A percentile compares a stretch with the other conserved stretches of the same genome.
Conservation (phyloP, 192 early-diverging fungal genomes). For the Coemansia sp. region DNA sequence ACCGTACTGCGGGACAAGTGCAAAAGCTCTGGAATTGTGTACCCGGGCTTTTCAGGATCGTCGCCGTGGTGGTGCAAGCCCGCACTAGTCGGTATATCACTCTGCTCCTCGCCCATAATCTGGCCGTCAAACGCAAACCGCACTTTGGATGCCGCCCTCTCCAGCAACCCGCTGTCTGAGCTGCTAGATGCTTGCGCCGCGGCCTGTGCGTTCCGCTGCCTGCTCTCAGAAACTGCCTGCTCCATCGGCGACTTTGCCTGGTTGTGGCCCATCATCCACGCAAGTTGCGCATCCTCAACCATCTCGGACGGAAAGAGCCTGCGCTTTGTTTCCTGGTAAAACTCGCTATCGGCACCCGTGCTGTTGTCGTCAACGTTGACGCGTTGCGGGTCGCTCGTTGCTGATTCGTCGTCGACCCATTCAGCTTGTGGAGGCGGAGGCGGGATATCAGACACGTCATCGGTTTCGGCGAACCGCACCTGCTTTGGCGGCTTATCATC, state of each 20-base stretch:
- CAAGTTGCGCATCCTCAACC: conserved; percentile 55
- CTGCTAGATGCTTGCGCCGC: neutral
- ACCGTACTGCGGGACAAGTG: conserved; percentile 79
- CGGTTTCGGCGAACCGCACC: conserved; percentile 30
- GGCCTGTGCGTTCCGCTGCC: conserved; percentile 10
- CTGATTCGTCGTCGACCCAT: conserved; percentile 22
- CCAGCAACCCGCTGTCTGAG: conserved; percentile 13
- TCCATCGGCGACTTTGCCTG: conserved; percentile 51
- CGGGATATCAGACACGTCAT: neutral
- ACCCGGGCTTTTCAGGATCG: conserved; percentile 80
- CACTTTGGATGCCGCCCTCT: conserved; percentile 48
- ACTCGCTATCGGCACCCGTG: conserved; percentile 32
- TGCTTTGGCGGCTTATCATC: conserved; percentile 6
- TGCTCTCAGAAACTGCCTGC: conserved; percentile 13
- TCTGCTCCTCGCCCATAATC: conserved; percentile 58
- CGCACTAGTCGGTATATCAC: conserved; percentile 58
- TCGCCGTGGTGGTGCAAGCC: conserved; percentile 92
- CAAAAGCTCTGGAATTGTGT: conserved; percentile 79
- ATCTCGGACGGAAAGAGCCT: conserved; percentile 39
- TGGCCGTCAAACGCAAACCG: conserved; percentile 83
- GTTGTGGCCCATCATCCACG: conserved; percentile 52
- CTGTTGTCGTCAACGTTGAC: conserved; percentile 39
- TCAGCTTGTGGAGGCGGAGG: conserved; percentile 45
- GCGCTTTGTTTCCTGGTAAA: conserved; percentile 41
- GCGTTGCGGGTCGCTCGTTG: neutral